Base-by-base conservation (phyloP, 345 rosid species). In the Carallia pectinifolia region DNA sequence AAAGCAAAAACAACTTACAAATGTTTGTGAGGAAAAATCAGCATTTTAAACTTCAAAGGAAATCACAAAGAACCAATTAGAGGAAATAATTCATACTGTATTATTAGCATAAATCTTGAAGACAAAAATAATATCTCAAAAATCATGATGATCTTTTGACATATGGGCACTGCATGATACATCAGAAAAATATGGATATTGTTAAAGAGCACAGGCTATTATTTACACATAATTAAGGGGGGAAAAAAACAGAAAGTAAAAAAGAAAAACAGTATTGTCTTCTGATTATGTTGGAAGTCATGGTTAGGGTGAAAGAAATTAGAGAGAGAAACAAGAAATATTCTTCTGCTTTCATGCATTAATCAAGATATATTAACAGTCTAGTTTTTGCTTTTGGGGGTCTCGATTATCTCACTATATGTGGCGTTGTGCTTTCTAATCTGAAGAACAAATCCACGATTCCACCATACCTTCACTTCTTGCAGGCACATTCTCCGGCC, bases 371-470 rank as follows among this genome's bases (percentile, higher is more conserved):
- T 68, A 64, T 62, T 71, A 65, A 67, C 66, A 77, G 64, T 30
- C 60, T 44, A 44, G 15, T 56, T 56, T 19, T 5, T 56, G 34
- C 60, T 27, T 30, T 56, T 7, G 50, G 50, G 50, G 16, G 2
- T 44, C 50, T 12, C 12, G 50, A 44, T 27, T 56, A 9, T 56
- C 60, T 27, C 31, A 56, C 50, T 44, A 27, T 56, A 56, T 27
- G 60, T 27, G 31, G 27, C 10, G 5, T 27, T 27, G 60, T 27
- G 34, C 5, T 54, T 66, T 37, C 83, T 74, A 92, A 78, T 89
- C 93, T 52, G 97, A 91, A 30, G 96, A 85, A 77, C 96, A 91
- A 79, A 89, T 86, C 97, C 98, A 91, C 36, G 92, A 84, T 78
- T 85, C 97, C 74, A 89, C 82, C 87, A 79, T 88, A 77, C 88